These are phyloP conservation scores for Sophora flavescens DNA, from an alignment of 306 rosid genomes.

Conservation along the genomic window DNA sequence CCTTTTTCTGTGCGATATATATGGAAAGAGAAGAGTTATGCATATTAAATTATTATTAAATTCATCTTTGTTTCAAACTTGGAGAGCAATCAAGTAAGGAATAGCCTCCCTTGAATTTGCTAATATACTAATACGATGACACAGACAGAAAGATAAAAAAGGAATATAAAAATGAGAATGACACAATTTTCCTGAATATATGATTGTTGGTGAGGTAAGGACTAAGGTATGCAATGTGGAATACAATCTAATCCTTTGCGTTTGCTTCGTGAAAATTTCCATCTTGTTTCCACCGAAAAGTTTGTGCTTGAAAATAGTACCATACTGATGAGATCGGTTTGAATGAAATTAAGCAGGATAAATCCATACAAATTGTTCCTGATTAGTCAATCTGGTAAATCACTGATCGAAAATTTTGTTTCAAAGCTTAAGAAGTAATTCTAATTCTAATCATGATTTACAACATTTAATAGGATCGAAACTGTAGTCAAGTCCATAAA, in stretches of 20 bases:
- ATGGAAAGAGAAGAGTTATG: neutral
- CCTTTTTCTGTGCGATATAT: neutral
- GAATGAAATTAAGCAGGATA: no score
- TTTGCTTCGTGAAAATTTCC: constrained; percentile 12
- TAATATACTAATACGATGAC: neutral
- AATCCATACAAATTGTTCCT: no score
- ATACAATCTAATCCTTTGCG: constrained; percentile 8
- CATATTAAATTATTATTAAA: constrained; percentile 8
- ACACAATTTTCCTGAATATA: neutral
- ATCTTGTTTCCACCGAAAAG: constrained; percentile 27
- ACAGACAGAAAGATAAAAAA: constrained; percentile 9
- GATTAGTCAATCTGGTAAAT: no score
- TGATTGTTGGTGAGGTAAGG: constrained; percentile 11
- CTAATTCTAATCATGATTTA: no score
- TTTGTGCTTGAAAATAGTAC: neutral
- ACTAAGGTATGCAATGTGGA: constrained; percentile 14
- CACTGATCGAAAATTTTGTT: no score
- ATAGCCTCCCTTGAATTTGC: neutral
- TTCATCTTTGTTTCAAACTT: constrained; percentile 38
- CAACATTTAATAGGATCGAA: no score
- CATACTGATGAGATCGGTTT: no score
- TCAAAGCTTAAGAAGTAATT: no score
- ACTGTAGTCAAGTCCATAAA: no score
- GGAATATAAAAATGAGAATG: constrained; percentile 28
- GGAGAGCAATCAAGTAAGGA: constrained; percentile 22